phyloP scores from a whole-genome alignment of 192 early-diverging fungal species.

The Kappamyces sp. region DNA sequence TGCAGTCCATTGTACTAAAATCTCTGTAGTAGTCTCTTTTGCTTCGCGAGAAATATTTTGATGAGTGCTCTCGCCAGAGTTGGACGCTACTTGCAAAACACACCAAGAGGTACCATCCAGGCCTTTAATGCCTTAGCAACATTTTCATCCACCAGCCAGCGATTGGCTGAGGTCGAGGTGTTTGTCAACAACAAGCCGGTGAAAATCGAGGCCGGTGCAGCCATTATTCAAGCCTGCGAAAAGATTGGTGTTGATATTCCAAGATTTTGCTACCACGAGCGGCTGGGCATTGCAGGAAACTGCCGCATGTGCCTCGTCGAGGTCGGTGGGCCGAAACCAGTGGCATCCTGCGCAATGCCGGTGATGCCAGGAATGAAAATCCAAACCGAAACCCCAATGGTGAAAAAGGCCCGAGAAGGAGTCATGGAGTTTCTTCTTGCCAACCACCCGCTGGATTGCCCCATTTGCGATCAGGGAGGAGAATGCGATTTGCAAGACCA shows the following conservation, averaged over 20 bases:
- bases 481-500: slow-evolving; percentile 99
- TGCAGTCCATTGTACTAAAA: no score
- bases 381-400: slow-evolving; percentile 87
- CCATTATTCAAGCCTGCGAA: slow-evolving; percentile 97
- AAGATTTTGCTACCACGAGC: slow-evolving; percentile 79
- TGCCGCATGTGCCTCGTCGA: slow-evolving; percentile 99
- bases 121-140: no score
- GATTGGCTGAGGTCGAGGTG: slow-evolving; percentile 29
- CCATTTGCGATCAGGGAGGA: slow-evolving; percentile 98
- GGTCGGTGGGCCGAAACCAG: slow-evolving; percentile 93
- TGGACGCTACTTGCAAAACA: no score
- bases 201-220: slow-evolving; percentile 83
- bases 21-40: no score
- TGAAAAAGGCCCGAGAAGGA: slow-evolving; percentile 87
- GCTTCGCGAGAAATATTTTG: no score
- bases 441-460: slow-evolving; percentile 98
- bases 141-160: background rate
- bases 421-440: slow-evolving; percentile 82
- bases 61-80: no score
- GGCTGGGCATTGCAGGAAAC: slow-evolving; percentile 95
- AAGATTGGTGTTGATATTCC: slow-evolving; percentile 89
- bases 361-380: slow-evolving; percentile 97
- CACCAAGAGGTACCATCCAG: no score
- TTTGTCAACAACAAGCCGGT: slow-evolving; percentile 90
- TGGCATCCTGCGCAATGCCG: slow-evolving; percentile 96